Evolutionary conservation across 768 basidiomycete genomes (phyloP), one percentile per base, ranked within the genome.

Genomic region (Clitopilus passeckerianus): DNA sequence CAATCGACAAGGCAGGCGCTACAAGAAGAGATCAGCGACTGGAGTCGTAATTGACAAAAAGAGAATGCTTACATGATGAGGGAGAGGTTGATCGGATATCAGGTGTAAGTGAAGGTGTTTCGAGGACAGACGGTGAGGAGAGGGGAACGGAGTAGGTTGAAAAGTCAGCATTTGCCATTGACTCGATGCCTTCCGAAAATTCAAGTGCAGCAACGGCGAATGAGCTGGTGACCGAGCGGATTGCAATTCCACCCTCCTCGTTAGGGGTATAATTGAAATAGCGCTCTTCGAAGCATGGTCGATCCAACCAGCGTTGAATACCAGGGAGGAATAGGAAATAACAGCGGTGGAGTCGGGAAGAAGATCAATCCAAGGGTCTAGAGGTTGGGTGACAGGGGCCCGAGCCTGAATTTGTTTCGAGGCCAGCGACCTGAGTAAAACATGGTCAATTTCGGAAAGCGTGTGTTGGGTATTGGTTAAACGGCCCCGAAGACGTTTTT

Each of bases 211-310:
- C 86, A 50, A 91, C 86, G 34, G 85, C 87, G 20, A 82, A 69
- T 30, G 76, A 70, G 16, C 79, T 74, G 55, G 85, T 80, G 33
- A 75, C 66, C 52, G 89, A 78, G 16, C 74, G 77, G 16, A 70
- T 69, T 34, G 75, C 60, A 35, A 80, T 68, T 12, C 69, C 75
- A 16, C 67, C 73, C 9, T 72, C 68, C 18, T 75, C 75, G 22
- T 71, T 67, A 3, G 77, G 75, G 12, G 80, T 70, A 75, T 85
- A 88, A 4, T 89, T 74, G 24, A 75, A 71, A 62, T 81, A 74
- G 33, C 89, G 78, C 58, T 92, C 89, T 70, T 93, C 90, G 68
- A 90, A 91, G 67, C 87, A 87, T 23, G 87, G 86, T 3, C 90
- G 86, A 35, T 77, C 75, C 61, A 84, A 77, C 91, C 91, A 93